Base-by-base conservation (phyloP, 257 asterid species). In the Rauvolfia tetraphylla region DNA sequence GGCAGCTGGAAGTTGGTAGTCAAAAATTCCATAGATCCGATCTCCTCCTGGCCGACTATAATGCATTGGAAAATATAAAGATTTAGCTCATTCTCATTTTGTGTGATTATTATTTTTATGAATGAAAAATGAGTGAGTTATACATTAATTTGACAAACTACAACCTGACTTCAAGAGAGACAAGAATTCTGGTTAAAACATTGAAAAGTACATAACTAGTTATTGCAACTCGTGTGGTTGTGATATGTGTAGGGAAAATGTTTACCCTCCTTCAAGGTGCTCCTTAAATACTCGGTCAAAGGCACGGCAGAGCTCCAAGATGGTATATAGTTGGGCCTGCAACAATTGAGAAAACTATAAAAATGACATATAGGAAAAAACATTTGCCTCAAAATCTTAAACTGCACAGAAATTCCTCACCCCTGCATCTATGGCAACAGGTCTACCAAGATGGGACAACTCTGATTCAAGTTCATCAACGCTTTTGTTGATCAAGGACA, bases 201-300 rank as follows among this genome's bases (percentile, higher is more conserved):
- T 23, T 38, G n/a, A 36, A 38, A 10, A 67, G 33, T 22, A 11
- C 39, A 22, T 2, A 41, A 17, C 25, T 3, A 4, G 34, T 14
- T 18, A 17, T 33, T 17, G 14, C 3, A 46, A 11, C 14, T 6
- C 7, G n/a, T 46, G 2, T 18, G 41, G 39, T 61, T 36, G n/a
- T 53, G 29, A 15, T 13, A 57, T 14, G 14, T 14, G 33, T 38
- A 62, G 58, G 29, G 53, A 42, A 76, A 6, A 70, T 53, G 46
- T 46, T 56, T 85, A 85, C 87, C 89, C 89, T 81, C 89, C 89
- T 56, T 85, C 89, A 79, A 85, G 89, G 71, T 85, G 89, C 81
- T 85, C 87, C 82, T 83, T 85, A 61, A 85, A 81, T 78, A 85
- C 71, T 76, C 79, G 67, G 79, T 85, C 87, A 81, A 83, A 85